Evolutionary conservation across 2,329 filamentous ascomycete species (phyloP), one percentile per base, ranked within the genome.

Genomic region (Trichoderma sp.): DNA sequence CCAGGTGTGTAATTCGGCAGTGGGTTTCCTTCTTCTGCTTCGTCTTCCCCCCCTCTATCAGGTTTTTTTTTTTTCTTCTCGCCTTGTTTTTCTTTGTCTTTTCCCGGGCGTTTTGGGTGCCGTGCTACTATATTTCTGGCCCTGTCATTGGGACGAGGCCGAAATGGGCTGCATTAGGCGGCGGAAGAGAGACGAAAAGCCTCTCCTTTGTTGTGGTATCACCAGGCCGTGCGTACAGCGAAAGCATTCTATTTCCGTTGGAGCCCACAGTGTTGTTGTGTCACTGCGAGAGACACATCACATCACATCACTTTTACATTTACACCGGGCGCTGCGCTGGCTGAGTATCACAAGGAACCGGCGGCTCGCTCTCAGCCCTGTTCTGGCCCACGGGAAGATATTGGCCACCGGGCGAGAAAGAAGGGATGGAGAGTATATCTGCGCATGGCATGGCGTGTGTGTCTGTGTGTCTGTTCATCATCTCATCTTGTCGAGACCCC

Each of bases 231-330:
- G n/a, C 39, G 39, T 45, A 9, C 17, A 7, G 19, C 42, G 34
- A 37, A 17, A 13, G 10, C 5, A n/a, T 5, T 53, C 45, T 15
- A 25, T 19, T 39, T 53, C 32, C 27, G 48, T 35, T 53, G 60
- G 60, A 42, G 60, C 48, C 48, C 60, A 64, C 34, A 53, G n/a
- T 34, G 53, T 54, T 34, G 53, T 54, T 54, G 48, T 64, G 34
- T 54, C 50, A 54, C 48, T 10, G 35, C 37, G 60, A 64, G 48
- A 64, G 48, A 64, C 60, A 64, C 60, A 52, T 64, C 60, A 64
- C 48, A 64, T 22, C 34, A 32, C 60, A 48, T 22, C 54, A 37
- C 54, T 17, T 61, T 42, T 48, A 50, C 59, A 63, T 34, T n/a
- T 42, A 17, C 27, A 32, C 27, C 29, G 27, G 19, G 34, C 48